Percentiles rank a stretch among this genome's conserved stretches.
phyloP scores from a whole-genome alignment of 768 basidiomycete species.

The Lentinula raphanica region DNA sequence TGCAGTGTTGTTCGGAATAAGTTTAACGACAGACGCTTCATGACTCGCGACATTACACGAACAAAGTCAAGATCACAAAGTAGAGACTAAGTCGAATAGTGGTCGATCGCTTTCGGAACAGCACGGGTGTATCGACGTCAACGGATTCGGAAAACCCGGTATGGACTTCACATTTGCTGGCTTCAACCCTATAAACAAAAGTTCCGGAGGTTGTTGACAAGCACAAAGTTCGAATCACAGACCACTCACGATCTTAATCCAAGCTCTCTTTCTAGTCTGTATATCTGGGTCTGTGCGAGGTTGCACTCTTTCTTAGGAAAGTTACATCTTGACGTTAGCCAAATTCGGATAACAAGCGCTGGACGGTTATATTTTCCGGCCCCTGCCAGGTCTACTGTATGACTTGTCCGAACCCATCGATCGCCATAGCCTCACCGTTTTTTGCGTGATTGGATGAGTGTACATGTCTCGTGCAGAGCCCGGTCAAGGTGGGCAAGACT shows the following conservation, averaged over 20 bases:
- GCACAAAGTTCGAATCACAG: no score
- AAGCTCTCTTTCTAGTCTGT: no score
- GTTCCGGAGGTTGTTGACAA: no score
- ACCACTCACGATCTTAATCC: neutral
- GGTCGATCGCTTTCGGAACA: neutral
- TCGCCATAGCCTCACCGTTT: neutral
- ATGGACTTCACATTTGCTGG: neutral
- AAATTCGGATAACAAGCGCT: neutral
- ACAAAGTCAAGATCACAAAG: neutral
- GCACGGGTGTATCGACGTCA: neutral
- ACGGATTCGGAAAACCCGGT: neutral
- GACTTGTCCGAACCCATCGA: neutral
- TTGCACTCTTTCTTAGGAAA: no score
- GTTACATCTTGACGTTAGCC: no score
- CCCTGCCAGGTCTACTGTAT: no score
- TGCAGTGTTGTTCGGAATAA: neutral
- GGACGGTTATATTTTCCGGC: neutral
- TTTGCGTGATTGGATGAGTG: neutral
- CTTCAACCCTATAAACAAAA: no score
- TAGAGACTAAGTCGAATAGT: neutral
- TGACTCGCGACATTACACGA: neutral
- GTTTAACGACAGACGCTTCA: neutral
- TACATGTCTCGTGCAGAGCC: neutral
- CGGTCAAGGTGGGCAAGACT: neutral
- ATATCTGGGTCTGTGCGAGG: no score